Evolutionary conservation across 495 filamentous ascomycete genomes (phyloP).

Genomic region (Penicillium fimorum): DNA sequence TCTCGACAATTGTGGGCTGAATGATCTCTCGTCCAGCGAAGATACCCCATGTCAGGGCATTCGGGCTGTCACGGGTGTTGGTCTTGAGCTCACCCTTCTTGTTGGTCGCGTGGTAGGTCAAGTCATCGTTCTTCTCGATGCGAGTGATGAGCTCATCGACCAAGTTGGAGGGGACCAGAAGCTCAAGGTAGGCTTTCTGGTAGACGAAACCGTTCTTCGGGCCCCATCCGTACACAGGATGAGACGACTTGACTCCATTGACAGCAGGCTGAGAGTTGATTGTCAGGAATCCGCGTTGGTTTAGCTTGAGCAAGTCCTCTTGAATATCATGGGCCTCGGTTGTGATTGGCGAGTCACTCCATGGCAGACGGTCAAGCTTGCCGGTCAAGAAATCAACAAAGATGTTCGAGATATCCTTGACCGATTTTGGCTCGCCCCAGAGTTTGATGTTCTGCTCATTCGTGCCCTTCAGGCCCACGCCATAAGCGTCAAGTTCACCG

Average conservation of each 20-base stretch:
- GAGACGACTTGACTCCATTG: constrained; percentile 83
- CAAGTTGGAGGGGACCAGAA: constrained; percentile 76
- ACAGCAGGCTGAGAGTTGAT: constrained; percentile 98
- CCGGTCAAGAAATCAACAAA: constrained; percentile 82
- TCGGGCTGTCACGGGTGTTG: constrained; percentile 82
- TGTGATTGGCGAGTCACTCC: constrained; percentile 88
- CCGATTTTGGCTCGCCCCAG: constrained; percentile 81
- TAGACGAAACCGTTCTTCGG: constrained; percentile 95
- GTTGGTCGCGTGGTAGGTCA: constrained; percentile 92
- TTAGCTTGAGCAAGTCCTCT: constrained; percentile 73
- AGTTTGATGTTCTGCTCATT: constrained; percentile 95
- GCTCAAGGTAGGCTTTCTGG: constrained; percentile 96
- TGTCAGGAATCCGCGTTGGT: constrained; percentile 82
- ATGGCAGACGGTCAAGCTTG: constrained; percentile 79
- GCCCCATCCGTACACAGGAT: constrained; percentile 91
- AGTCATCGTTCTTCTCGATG: constrained; percentile 71
- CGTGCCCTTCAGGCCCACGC: constrained; percentile 90
- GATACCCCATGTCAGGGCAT: constrained; percentile 98
- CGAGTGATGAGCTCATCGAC: constrained; percentile 75
- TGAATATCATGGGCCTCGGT: constrained; percentile 76
- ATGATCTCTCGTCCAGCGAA: constrained; percentile 99
- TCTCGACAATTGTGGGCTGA: constrained; percentile 98
- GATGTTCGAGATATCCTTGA: constrained; percentile 76
- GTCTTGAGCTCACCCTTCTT: constrained; percentile 76
- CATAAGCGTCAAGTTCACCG: constrained; percentile 93